Conservation (phyloP, 2,329 filamentous ascomycete species). For the Aspergillus sp. region DNA sequence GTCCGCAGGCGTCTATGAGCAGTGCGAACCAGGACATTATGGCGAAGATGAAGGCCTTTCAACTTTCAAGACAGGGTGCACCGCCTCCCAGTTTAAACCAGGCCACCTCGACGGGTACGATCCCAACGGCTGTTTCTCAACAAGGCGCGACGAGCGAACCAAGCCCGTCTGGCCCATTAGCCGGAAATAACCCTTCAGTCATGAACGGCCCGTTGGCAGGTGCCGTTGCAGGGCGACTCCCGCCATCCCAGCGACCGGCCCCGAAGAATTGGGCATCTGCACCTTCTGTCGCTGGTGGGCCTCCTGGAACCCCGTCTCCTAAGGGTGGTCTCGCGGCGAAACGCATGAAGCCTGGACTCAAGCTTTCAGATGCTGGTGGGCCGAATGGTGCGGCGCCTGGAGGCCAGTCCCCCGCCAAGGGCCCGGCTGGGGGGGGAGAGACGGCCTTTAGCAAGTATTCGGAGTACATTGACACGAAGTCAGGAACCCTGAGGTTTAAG, state of each 20-base stretch:
- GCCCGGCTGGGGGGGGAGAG: conserved; percentile 39
- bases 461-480: conserved; percentile 87
- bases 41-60: conserved; percentile 69
- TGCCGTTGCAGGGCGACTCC: conserved; percentile 30
- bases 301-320: conserved; percentile 39
- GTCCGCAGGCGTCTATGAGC: conserved; percentile 34
- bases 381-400: conserved; percentile 47
- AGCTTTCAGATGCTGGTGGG: conserved; percentile 50
- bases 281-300: conserved; percentile 18
- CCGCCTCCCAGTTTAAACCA: conserved; percentile 40
- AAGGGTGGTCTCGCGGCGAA: conserved; percentile 50
- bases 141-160: not conserved
- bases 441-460: conserved; percentile 66
- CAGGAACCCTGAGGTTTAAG: conserved; percentile 87
- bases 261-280: conserved; percentile 35
- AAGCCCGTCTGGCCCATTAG: conserved; percentile 7
- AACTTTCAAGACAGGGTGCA: conserved; percentile 62
- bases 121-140: conserved; percentile 22
- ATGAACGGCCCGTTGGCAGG: conserved; percentile 30
- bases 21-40: conserved; percentile 59
- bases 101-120: conserved; percentile 33
- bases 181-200: conserved; percentile 16
- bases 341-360: conserved; percentile 48
- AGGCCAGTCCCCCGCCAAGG: conserved; percentile 27
- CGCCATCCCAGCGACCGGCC: conserved; percentile 27